These are phyloP conservation scores for Malassezia psittaci DNA, from an alignment of 1,284 basidiomycete genomes.

Conservation along the genomic window DNA sequence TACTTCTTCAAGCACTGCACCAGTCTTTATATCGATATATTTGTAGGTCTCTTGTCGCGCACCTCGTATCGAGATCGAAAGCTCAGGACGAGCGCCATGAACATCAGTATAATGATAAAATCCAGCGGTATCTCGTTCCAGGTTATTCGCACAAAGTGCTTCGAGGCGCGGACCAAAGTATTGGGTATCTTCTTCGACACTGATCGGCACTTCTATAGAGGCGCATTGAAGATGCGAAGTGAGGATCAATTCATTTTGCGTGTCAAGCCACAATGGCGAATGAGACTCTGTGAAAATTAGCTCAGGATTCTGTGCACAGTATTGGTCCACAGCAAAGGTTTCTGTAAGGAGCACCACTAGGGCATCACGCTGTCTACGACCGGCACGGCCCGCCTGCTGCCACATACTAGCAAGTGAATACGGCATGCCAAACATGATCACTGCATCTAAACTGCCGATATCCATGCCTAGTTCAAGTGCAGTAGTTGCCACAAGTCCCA, in stretches of 20 bases:
- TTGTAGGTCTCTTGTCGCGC: slow-evolving; percentile 67
- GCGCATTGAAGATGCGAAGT: slow-evolving; percentile 83
- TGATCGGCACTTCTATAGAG: slow-evolving; percentile 72
- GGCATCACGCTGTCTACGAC: slow-evolving; percentile 69
- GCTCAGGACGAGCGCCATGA: slow-evolving; percentile 65
- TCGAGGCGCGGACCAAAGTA: slow-evolving; percentile 60
- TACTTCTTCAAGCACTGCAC: slow-evolving; percentile 67
- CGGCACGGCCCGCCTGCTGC: slow-evolving; percentile 81
- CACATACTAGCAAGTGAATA: slow-evolving; percentile 56
- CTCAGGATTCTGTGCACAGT: slow-evolving; percentile 63
- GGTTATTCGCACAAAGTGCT: slow-evolving; percentile 55
- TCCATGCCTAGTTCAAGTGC: slow-evolving; percentile 84
- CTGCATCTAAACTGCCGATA: slow-evolving; percentile 75
- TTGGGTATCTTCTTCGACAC: slow-evolving; percentile 54
- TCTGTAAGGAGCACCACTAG: slow-evolving; percentile 70
- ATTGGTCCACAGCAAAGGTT: slow-evolving; percentile 62
- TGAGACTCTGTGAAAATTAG: slow-evolving; percentile 50
- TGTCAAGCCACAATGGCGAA: slow-evolving; percentile 62
- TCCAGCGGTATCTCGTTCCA: slow-evolving; percentile 56
- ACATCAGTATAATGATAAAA: slow-evolving; percentile 71
- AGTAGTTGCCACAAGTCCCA: slow-evolving; percentile 79
- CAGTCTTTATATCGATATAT: slow-evolving; percentile 59
- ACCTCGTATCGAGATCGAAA: slow-evolving; percentile 65
- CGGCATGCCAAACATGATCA: slow-evolving; percentile 80
- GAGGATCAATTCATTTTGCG: slow-evolving; percentile 64